Evolutionary conservation across 2,329 filamentous ascomycete genomes (phyloP).

Genomic region (Penicillium sp.): DNA sequence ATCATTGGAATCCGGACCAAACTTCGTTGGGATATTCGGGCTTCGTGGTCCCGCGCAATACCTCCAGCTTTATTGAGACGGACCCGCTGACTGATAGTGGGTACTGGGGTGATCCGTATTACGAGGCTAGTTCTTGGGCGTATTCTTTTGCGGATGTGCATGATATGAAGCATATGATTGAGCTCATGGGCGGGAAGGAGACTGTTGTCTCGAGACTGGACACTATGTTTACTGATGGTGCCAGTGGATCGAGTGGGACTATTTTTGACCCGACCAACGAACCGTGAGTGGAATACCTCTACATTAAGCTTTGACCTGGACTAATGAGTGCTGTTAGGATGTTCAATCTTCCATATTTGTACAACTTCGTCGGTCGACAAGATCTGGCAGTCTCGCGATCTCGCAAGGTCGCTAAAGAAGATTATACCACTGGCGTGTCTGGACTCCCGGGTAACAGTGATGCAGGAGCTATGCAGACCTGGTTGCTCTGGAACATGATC

Average conservation of each 20-base stretch:
- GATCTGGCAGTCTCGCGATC: conserved; percentile 61
- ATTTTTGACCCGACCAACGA: conserved; percentile 70
- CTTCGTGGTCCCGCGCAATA: conserved; percentile 64
- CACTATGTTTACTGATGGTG: conserved; percentile 54
- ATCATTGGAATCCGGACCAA: conserved; percentile 66
- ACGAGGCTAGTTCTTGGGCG: conserved; percentile 63
- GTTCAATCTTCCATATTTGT: conserved; percentile 69
- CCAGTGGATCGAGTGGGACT: conserved; percentile 44
- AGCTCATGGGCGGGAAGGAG: conserved; percentile 54
- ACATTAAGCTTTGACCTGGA: neutral
- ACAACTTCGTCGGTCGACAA: conserved; percentile 66
- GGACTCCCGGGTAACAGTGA: conserved; percentile 72
- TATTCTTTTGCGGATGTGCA: conserved; percentile 71
- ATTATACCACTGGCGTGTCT: conserved; percentile 56
- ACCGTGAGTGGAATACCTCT: conserved; percentile 46
- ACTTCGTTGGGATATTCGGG: conserved; percentile 62
- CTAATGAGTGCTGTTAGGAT: conserved; percentile 21
- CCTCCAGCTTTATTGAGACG: conserved; percentile 50
- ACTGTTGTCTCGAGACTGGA: conserved; percentile 50
- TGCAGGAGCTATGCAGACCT: conserved; percentile 72
- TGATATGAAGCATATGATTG: conserved; percentile 59
- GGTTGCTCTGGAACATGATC: conserved; percentile 69
- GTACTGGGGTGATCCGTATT: conserved; percentile 65
- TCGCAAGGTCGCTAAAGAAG: conserved; percentile 59
- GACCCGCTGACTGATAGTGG: conserved; percentile 59